Evolutionary conservation across 2,329 filamentous ascomycete genomes (phyloP), one percentile per base, ranked within the genome.

Genomic region (Botrytis cinerea): DNA sequence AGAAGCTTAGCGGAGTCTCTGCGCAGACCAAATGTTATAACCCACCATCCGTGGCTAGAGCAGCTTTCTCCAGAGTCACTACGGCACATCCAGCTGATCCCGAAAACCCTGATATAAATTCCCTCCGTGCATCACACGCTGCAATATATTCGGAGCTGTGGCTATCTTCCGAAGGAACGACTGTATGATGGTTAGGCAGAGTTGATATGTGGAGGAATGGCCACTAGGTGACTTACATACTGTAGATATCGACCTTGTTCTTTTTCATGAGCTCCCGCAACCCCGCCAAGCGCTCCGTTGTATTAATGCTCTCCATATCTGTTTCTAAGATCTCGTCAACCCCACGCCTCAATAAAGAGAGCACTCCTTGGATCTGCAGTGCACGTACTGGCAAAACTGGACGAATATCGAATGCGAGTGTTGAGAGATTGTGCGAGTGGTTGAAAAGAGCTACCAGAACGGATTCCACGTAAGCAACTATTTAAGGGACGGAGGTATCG

Each of bases 141-240:
- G 96, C 96, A 82, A 98, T 98, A 83, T 99, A 99, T 85, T 99
- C 96, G 78, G 95, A 98, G 78, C 95, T 93, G 82, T 99, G 96
- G 81, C 93, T 95, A 82, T 99, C 96, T 88, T 98, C 96, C 48
- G 95, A 98, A 0, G 96, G 96, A 10, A 98, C 89, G 81, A 99
- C 95, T 98, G 81, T 68, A 72, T 87, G 84, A 51, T 22, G 2
- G 79, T 76, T 73, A 77, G 74, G 69, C 61, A 57, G 72, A 74
- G 75, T 75, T 77, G 74, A 74, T 25, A 38, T 16, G 48, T 35
- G 45, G 14, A 20, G 35, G 32, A 32, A 46, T 59, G 62, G 72
- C 71, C 77, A 77, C 73, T 61, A 75, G 77, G 76, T 48, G 74
- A 77, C 73, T 79, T 73, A 82, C 85, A 82, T 90, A 98, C 95